Conservation (phyloP, 164 flowering plant genomes). For the Piper betle region DNA sequence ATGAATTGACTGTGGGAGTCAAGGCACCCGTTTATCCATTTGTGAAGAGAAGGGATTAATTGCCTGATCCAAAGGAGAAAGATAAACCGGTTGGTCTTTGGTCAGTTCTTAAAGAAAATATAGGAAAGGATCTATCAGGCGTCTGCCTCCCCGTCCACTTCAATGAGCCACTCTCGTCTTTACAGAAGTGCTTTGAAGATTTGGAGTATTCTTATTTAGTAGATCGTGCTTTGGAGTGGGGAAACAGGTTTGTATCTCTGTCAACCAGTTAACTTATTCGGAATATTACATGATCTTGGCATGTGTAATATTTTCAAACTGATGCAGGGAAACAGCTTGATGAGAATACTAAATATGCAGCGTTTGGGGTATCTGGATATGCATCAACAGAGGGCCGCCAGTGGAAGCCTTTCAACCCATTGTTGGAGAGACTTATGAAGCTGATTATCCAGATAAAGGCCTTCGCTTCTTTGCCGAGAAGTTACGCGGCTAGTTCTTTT, state of each 20-base stretch:
- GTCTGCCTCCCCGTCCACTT: constrained; percentile 99
- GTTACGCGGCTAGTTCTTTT: constrained; percentile 15
- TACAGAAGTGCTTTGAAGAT: constrained; percentile 98
- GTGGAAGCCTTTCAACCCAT: constrained; percentile 98
- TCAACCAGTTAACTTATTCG: not conserved
- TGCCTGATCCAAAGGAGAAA: constrained; percentile 97
- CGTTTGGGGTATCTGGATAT: constrained; percentile 98
- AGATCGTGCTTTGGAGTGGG: constrained; percentile 89
- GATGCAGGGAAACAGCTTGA: constrained; percentile 89
- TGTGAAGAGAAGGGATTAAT: constrained; percentile 68
- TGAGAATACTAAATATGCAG: constrained; percentile 85
- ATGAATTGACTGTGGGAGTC: constrained; percentile 36
- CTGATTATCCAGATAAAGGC: constrained; percentile 98
- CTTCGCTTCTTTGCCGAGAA: constrained; percentile 94
- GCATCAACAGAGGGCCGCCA: constrained; percentile 99
- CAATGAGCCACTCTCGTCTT: constrained; percentile 93
- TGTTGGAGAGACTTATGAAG: constrained; percentile 97
- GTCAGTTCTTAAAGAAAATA: constrained; percentile 97
- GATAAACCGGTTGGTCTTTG: constrained; percentile 93
- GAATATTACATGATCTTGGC: not conserved
- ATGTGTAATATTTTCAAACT: not conserved
- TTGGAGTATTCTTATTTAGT: constrained; percentile 91
- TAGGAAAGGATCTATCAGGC: constrained; percentile 95
- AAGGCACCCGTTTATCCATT: constrained; percentile 49
- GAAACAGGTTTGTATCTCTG: constrained; percentile 71